Conservation (phyloP, 352 stramenopile genomes). For the Pythium chondricola region DNA sequence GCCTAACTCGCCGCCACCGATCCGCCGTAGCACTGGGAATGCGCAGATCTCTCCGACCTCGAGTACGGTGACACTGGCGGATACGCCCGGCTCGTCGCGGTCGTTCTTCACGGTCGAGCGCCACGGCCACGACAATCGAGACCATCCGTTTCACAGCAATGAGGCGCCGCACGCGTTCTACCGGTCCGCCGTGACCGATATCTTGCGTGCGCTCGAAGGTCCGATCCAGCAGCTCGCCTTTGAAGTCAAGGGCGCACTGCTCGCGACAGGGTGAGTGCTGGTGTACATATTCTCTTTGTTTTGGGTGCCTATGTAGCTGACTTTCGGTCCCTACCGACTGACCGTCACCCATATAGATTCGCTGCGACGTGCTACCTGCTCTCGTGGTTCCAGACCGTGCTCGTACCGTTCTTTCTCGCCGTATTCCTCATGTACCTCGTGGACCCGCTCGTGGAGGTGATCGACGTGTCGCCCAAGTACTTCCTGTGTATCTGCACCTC, state of each 20-base stretch:
- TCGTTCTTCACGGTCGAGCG: slow-evolving; percentile 11
- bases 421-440: slow-evolving; percentile 89
- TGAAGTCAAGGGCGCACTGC: slow-evolving; percentile 76
- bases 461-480: slow-evolving; percentile 83
- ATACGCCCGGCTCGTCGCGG: slow-evolving; percentile 15
- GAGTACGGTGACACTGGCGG: slow-evolving; percentile 10
- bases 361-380: slow-evolving; percentile 76
- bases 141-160: neutral
- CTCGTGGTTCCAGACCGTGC: slow-evolving; percentile 78
- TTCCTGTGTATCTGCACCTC: slow-evolving; percentile 85
- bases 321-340: too few relatives aligned
- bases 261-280: slow-evolving; percentile 63
- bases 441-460: slow-evolving; percentile 81
- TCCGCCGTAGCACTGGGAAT: slow-evolving; percentile 22
- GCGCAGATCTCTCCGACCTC: slow-evolving; percentile 43
- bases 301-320: too few relatives aligned
- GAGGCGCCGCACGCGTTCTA: slow-evolving; percentile 29
- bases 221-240: slow-evolving; percentile 68
- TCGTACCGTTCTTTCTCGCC: slow-evolving; percentile 84
- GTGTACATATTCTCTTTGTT: too few relatives aligned
- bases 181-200: slow-evolving; percentile 46
- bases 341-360: too few relatives aligned
- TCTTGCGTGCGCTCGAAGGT: slow-evolving; percentile 50
- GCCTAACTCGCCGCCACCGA: slow-evolving; percentile 31
- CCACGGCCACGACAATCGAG: slow-evolving; percentile 1